Evolutionary conservation across 768 basidiomycete species (phyloP), one percentile per base, ranked within the genome.

Genomic region (Termitomyces sp.): DNA sequence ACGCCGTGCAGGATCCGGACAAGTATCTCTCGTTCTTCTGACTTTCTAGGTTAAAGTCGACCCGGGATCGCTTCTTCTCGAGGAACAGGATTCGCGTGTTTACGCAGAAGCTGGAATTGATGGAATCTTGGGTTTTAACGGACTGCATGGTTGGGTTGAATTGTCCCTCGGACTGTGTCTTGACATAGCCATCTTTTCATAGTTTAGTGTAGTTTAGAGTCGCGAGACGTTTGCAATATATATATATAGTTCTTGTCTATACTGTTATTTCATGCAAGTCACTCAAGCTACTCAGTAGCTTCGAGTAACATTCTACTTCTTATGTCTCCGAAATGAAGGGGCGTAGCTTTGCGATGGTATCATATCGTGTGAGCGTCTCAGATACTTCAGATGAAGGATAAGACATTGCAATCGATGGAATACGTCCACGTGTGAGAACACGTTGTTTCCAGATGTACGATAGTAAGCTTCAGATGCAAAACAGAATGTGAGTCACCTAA

Each of bases 391-490:
- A 51, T 53, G 44, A 19, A 38, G n/a, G 35, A 56, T 44, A 46
- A n/a, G 38, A 38, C 56, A 59, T 55, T 45, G 51, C 56, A 60
- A 68, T 66, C 65, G 65, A 68, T 65, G 62, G 59, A 58, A 53
- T 54, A 50, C 43, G 42, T 48, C 63, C 68, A 67, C 65, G 66
- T 64, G 66, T 60, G 56, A 22, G 40, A 51, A 58, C 66, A 67
- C 66, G 66, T 62, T 67, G 58, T 53, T 17, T 24, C 15, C 51
- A 45, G 49, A 48, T 14, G 34, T 34, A 47, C 54, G 44, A 21
- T 41, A 40, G 28, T 7, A 49, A 32, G 15, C 32, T 52, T 32
- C 21, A 24, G 48, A 53, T 30, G 11, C 22, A 22, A 51, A 46
- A 53, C 47, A 44, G 51, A 53, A 42, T 30, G 42, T 40, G 41